Conservation (phyloP, 371 early-diverging fungal genomes). For the Mortierella sp. region DNA sequence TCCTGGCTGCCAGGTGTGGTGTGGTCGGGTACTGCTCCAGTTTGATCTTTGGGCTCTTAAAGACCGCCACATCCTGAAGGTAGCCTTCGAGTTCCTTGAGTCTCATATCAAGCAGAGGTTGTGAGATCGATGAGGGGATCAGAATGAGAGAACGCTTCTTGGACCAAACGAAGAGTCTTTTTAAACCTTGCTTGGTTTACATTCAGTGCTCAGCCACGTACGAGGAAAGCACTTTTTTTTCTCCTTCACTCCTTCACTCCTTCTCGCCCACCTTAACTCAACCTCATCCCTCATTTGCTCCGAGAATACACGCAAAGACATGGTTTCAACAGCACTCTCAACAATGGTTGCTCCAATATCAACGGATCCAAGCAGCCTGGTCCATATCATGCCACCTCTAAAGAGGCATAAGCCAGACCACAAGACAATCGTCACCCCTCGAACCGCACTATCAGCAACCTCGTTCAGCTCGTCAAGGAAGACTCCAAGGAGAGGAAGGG, state of each 20-base stretch:
- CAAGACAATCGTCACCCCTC: background rate
- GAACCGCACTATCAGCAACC: background rate
- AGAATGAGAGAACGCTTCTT: background rate
- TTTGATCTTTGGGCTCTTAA: conserved; percentile 82
- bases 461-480: background rate
- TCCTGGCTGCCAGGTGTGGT: conserved; percentile 83
- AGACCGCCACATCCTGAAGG: conserved; percentile 78
- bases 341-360: conserved; percentile 8
- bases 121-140: background rate
- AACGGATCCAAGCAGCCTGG: background rate
- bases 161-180: background rate
- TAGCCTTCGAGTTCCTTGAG: conserved; percentile 80
- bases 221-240: conserved; percentile 6
- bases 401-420: conserved; percentile 36
- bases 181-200: background rate
- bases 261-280: too few species aligned
- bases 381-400: conserved; percentile 19
- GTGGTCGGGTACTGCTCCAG: conserved; percentile 90
- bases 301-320: background rate
- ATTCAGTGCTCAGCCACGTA: conserved; percentile 29
- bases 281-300: background rate
- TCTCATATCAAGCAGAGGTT: conserved; percentile 61
- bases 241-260: background rate
- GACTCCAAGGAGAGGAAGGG: conserved; percentile 28
- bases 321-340: background rate